Conservation (phyloP, 176 grass and related monocot species). For the Zoysia japonica region DNA sequence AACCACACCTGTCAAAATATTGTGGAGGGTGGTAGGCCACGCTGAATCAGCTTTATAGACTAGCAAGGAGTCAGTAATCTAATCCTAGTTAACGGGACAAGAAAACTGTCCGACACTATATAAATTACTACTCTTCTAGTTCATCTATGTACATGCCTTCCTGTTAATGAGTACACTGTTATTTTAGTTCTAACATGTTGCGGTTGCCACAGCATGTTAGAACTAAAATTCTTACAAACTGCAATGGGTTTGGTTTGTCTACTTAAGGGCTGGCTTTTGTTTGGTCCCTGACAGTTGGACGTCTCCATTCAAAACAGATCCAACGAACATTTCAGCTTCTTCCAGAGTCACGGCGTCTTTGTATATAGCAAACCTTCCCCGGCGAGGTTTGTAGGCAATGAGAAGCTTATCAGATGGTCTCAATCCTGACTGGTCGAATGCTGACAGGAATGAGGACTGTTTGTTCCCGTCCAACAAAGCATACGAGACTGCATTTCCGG, state of each 20-base stretch:
- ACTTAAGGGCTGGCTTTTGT: slow-evolving; percentile 60
- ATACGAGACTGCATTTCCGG: slow-evolving; percentile 51
- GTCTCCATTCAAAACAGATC: slow-evolving; percentile 82
- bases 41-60: too few relatives aligned
- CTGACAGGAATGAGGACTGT: slow-evolving; percentile 59
- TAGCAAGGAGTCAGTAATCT: not conserved
- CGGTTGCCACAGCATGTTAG: not conserved
- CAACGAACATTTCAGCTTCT: slow-evolving; percentile 73
- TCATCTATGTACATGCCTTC: slow-evolving; percentile 12
- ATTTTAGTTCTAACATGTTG: too few relatives aligned
- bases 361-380: slow-evolving; percentile 55
- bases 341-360: slow-evolving; percentile 59
- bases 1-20: too few relatives aligned
- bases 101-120: slow-evolving; percentile 22
- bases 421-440: slow-evolving; percentile 65
- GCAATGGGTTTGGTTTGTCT: slow-evolving; percentile 4
- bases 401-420: slow-evolving; percentile 59
- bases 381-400: slow-evolving; percentile 77
- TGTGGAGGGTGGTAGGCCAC: too few relatives aligned
- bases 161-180: not conserved
- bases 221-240: slow-evolving; percentile 31
- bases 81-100: not conserved
- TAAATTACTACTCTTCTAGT: not conserved
- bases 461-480: slow-evolving; percentile 70
- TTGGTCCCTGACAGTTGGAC: slow-evolving; percentile 52